phyloP scores from a whole-genome alignment of 2,329 filamentous ascomycete genomes.

The Tolypocladium paradoxum region DNA sequence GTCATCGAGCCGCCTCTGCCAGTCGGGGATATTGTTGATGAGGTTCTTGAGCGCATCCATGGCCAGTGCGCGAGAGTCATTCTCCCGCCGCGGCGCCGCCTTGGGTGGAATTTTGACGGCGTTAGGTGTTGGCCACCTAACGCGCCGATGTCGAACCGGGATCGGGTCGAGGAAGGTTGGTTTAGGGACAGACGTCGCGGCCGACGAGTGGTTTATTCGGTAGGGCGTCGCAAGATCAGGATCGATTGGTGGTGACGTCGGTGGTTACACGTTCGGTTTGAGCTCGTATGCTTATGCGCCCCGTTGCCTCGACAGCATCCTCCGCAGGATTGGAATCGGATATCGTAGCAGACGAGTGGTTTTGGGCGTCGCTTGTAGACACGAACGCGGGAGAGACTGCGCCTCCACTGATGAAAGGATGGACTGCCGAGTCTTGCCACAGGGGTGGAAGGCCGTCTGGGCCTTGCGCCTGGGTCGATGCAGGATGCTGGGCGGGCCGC shows the following conservation, averaged over 20 bases:
- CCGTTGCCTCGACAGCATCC: not conserved
- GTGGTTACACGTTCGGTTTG: not conserved
- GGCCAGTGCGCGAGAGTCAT: slow-evolving; percentile 25
- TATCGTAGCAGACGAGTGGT: not conserved
- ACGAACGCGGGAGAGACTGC: not conserved
- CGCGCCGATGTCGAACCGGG: slow-evolving; percentile 9
- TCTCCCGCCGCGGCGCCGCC: slow-evolving; percentile 17
- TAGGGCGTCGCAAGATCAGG: not conserved
- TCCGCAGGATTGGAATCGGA: not conserved
- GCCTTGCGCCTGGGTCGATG: not conserved
- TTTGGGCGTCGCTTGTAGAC: not conserved
- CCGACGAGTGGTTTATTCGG: too few species aligned
- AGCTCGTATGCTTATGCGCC: not conserved
- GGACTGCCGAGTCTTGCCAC: not conserved
- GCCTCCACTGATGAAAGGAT: not conserved
- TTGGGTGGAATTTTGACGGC: slow-evolving; percentile 12
- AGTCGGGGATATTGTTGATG: slow-evolving; percentile 45
- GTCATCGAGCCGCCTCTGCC: slow-evolving; percentile 48
- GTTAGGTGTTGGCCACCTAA: slow-evolving; percentile 21
- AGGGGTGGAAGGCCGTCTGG: not conserved
- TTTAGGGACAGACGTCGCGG: not conserved
- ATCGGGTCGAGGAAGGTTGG: not conserved
- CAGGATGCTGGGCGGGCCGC: not conserved
- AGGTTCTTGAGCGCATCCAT: slow-evolving; percentile 48
- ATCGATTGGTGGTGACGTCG: not conserved